phyloP scores from a whole-genome alignment of 768 basidiomycete species.

The Grammothele lineata region DNA sequence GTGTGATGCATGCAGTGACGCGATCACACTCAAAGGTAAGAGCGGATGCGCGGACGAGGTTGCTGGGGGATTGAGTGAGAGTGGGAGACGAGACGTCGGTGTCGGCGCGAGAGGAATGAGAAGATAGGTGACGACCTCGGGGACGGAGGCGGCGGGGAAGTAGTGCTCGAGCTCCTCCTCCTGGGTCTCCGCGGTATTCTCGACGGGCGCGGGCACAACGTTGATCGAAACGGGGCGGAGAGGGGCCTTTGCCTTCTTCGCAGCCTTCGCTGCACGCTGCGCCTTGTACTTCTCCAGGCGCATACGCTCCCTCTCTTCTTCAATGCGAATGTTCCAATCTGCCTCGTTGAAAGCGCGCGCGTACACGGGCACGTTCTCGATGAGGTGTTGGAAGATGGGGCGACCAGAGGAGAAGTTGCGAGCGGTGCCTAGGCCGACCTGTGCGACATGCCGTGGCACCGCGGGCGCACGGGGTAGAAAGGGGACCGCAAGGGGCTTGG shows the following conservation, averaged over 20 bases:
- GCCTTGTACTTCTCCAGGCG: constrained; percentile 19
- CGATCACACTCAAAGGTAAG: constrained; percentile 52
- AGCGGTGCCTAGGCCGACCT: constrained; percentile 73
- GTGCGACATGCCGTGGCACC: constrained; percentile 47
- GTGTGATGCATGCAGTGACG: constrained; percentile 48
- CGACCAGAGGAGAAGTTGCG: constrained; percentile 71
- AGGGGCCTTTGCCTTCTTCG: constrained; percentile 17
- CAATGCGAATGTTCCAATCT: constrained; percentile 59
- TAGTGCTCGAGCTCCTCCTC: constrained; percentile 54
- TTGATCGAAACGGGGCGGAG: constrained; percentile 6
- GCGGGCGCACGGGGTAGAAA: constrained; percentile 56
- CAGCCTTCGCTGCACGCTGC: constrained; percentile 17
- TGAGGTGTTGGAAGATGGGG: constrained; percentile 75
- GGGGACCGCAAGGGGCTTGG: constrained; percentile 38
- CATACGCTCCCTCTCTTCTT: constrained; percentile 35
- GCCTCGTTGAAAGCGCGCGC: constrained; percentile 71
- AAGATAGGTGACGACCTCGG: constrained; percentile 56
- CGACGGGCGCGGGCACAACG: constrained; percentile 5
- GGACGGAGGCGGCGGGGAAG: constrained; percentile 40
- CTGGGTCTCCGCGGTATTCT: constrained; percentile 23
- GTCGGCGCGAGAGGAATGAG: constrained; percentile 77
- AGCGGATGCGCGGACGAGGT: constrained; percentile 29
- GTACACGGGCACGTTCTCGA: constrained; percentile 67
- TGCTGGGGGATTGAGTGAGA: constrained; percentile 32
- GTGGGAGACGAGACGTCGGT: constrained; percentile 60